Evolutionary conservation across 2,329 filamentous ascomycete species (phyloP), one percentile per base, ranked within the genome.

Genomic region (Ophiostoma novo-ulmi): DNA sequence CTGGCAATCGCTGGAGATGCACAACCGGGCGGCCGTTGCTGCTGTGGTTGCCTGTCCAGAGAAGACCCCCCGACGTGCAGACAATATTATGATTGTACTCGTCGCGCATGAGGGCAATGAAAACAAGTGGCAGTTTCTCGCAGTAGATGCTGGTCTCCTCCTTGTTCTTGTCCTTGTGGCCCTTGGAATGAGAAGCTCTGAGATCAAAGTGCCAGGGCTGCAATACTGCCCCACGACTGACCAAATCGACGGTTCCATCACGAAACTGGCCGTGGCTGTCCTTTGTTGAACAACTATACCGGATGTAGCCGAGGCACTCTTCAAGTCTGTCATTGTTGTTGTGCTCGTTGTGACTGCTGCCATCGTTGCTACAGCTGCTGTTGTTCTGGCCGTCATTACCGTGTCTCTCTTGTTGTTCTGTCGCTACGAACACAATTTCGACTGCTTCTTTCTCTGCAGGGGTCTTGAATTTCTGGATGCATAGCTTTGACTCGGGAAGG

Each of bases 201-300:
- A 65, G 63, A 65, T 38, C 63, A 38, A 65, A 38, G 63, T 65
- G 63, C 63, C 63, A 65, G 31, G 63, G 63, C 35, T 65, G 63
- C 63, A 65, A n/a, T 11, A 4, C 13, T 4, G 11, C 35, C 35
- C 31, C 31, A 38, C 31, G 63, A 31, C 14, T 65, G 63, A 38
- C 63, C 10, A 65, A 10, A n/a, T 65, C 63, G 31, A 65, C 31
- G 26, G 31, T 65, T 3, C 63, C 63, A 20, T 65, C 31, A 38
- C 11, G 4, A n/a, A 65, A 65, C 5, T 65, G 1, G 63, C 31
- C 63, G 31, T 38, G 1, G 31, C 39, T 44, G 39, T 44, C 39
- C 5, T 13, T 44, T 44, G 39, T 14, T 44, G 39, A 44, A 17
- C 3, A 11, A 10, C 14, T 44, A 5, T 44, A 44, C 39, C 39